These are phyloP conservation scores for Boletus reticulatus DNA, from an alignment of 768 basidiomycete genomes.

Conservation along the genomic window DNA sequence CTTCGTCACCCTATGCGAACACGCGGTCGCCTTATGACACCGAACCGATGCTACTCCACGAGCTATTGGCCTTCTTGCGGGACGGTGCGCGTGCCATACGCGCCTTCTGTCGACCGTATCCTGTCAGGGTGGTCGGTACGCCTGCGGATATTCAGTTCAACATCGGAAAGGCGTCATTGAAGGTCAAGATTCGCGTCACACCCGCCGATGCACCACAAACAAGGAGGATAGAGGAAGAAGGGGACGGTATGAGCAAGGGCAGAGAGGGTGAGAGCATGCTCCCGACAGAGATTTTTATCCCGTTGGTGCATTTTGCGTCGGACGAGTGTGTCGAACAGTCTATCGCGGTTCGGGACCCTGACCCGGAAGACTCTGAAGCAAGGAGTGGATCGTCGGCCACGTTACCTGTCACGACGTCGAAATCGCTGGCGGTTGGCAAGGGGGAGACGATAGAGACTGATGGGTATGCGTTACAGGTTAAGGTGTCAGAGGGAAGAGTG, in stretches of 20 bases:
- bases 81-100: conserved; percentile 82
- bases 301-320: conserved; percentile 84
- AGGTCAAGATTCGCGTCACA: conserved; percentile 61
- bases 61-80: conserved; percentile 62
- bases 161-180: conserved; percentile 66
- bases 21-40: background rate
- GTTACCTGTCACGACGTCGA: conserved; percentile 3
- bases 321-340: conserved; percentile 29
- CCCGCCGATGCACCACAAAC: conserved; percentile 48
- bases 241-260: background rate
- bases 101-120: conserved; percentile 86
- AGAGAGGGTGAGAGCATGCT: conserved; percentile 32
- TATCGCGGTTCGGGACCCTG: background rate
- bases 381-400: conserved; percentile 15
- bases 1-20: conserved; percentile 15
- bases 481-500: conserved; percentile 46
- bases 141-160: conserved; percentile 73
- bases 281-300: conserved; percentile 90
- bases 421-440: background rate
- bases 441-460: conserved; percentile 15
- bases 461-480: conserved; percentile 41
- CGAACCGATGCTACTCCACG: conserved; percentile 4
- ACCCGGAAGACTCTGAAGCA: background rate
- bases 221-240: background rate
- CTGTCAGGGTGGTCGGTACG: conserved; percentile 68